Evolutionary conservation across 2,329 filamentous ascomycete genomes (phyloP).

Genomic region (Aspergillus sergii): DNA sequence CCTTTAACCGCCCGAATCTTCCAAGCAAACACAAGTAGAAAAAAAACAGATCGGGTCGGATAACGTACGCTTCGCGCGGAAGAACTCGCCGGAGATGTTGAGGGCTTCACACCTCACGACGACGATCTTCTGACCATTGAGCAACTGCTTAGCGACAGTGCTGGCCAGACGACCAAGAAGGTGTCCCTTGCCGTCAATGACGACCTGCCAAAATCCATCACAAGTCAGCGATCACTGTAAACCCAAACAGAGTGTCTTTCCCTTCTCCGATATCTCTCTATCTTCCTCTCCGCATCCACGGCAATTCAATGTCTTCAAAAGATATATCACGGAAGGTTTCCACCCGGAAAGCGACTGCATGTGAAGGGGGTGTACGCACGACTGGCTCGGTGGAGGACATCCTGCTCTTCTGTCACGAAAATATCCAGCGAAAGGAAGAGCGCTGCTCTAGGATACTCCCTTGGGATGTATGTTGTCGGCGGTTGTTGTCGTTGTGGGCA

Average conservation of each 20-base stretch:
- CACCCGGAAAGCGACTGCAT: conserved; percentile 11
- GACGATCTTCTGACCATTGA: conserved; percentile 99
- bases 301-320: conserved; percentile 2
- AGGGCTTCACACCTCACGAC: conserved; percentile 97
- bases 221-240: conserved; percentile 41
- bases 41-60: conserved; percentile 25
- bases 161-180: conserved; percentile 98
- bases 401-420: conserved; percentile 50
- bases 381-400: conserved; percentile 70
- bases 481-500: conserved; percentile 50
- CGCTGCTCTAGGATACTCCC: conserved; percentile 45
- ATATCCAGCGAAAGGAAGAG: conserved; percentile 45
- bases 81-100: conserved; percentile 99
- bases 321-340: conserved; percentile 13
- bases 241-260: not conserved
- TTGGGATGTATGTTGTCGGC: conserved; percentile 49
- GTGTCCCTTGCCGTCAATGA: conserved; percentile 99
- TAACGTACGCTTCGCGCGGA: conserved; percentile 98
- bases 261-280: not conserved
- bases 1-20: conserved; percentile 8
- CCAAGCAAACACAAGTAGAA: conserved; percentile 6
- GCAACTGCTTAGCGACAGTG: conserved; percentile 98
- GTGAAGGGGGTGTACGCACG: conserved; percentile 51
- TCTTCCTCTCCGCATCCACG: conserved; percentile 1
- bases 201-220: conserved; percentile 67